Evolutionary conservation across 306 rosid genomes (phyloP).

Genomic region (barrel medic (Medicago truncatula)): DNA sequence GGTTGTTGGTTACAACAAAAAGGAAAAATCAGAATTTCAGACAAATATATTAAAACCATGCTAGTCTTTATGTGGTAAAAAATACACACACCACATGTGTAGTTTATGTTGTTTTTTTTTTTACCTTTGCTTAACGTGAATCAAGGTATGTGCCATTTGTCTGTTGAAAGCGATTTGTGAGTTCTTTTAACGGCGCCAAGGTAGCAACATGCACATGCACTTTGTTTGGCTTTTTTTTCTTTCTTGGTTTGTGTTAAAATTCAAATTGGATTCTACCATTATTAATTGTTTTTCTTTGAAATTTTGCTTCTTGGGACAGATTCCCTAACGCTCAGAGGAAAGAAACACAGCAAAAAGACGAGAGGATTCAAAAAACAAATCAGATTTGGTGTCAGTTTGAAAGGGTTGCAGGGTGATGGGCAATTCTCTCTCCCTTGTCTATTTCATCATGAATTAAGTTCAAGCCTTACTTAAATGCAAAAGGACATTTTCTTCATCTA

Average conservation of each 20-base stretch:
- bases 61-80: slow-evolving; percentile 37
- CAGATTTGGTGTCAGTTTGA: slow-evolving; percentile 41
- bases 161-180: slow-evolving; percentile 55
- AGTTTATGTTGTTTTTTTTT: slow-evolving; percentile 5
- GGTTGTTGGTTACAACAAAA: not conserved
- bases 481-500: not conserved
- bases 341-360: slow-evolving; percentile 43
- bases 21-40: not conserved
- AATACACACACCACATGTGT: slow-evolving; percentile 12
- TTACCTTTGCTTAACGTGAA: slow-evolving; percentile 22
- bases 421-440: slow-evolving; percentile 25
- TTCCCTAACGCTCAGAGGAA: slow-evolving; percentile 41
- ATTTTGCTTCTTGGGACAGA: slow-evolving; percentile 32
- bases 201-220: slow-evolving; percentile 73
- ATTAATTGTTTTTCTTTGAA: slow-evolving; percentile 35
- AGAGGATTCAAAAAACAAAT: slow-evolving; percentile 40
- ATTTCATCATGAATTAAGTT: slow-evolving; percentile 25
- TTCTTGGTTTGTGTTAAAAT: slow-evolving; percentile 42
- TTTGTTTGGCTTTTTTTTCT: slow-evolving; percentile 45
- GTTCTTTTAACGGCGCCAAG: slow-evolving; percentile 46
- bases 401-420: not conserved
- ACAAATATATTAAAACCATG: slow-evolving; percentile 31
- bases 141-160: slow-evolving; percentile 39
- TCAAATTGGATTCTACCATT: slow-evolving; percentile 49
- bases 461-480: not conserved